Percentiles rank a stretch among this genome's conserved stretches.
Evolutionary conservation across 2,329 filamentous ascomycete genomes (phyloP).

Genomic region (Myriosclerotinia scirpicola): DNA sequence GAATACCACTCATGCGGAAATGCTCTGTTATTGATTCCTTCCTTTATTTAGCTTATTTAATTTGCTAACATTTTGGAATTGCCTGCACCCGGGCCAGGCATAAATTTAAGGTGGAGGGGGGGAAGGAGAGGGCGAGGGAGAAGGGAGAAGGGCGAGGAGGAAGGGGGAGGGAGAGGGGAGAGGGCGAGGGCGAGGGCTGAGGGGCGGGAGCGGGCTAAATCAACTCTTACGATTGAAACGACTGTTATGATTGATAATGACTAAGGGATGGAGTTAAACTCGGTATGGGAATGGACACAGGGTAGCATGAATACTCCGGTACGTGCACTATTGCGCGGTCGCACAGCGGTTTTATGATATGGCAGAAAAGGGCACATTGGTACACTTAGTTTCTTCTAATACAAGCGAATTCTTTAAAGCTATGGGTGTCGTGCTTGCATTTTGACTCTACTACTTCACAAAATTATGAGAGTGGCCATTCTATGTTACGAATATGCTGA

Average conservation of each 20-base stretch:
- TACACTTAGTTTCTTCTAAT: constrained; percentile 15
- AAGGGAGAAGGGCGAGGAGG: too few relatives aligned
- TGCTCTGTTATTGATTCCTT: constrained; percentile 24
- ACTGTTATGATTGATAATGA: constrained; percentile 13
- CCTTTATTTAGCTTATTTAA: constrained; percentile 19
- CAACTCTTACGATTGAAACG: constrained; percentile 2
- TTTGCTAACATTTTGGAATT: constrained; percentile 11
- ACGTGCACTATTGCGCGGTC: constrained; percentile 8
- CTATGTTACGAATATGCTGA: background rate
- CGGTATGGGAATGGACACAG: constrained; percentile 9
- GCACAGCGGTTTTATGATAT: constrained; percentile 1
- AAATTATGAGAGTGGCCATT: background rate
- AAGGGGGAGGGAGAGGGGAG: background rate
- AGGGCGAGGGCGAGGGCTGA: too few relatives aligned
- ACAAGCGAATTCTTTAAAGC: background rate
- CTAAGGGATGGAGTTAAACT: background rate
- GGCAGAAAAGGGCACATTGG: background rate
- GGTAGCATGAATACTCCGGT: constrained; percentile 1
- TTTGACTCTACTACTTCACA: background rate
- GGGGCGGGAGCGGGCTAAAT: background rate
- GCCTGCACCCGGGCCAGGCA: constrained; percentile 5
- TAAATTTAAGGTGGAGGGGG: background rate
- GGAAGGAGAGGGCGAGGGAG: background rate
- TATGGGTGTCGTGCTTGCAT: background rate
- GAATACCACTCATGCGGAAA: constrained; percentile 22